A percentile compares a stretch with the other conserved stretches of the same genome.
These are phyloP conservation scores for Aspergillus arachidicola DNA, from an alignment of 2,329 filamentous ascomycete species.

Conservation along the genomic window DNA sequence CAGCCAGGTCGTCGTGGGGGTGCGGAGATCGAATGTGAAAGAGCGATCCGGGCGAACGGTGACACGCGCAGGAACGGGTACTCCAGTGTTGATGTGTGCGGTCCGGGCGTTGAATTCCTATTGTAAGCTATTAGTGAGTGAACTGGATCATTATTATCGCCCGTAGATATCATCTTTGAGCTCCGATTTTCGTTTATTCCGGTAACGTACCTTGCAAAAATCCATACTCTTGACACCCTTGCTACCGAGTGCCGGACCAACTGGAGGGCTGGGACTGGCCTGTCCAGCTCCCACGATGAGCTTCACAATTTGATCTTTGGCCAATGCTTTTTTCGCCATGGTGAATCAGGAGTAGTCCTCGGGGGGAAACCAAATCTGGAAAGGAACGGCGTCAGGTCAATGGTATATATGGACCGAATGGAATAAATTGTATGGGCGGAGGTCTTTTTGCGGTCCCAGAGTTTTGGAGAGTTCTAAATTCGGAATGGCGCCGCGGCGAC, in stretches of 20 bases:
- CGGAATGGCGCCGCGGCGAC: conserved; percentile 14
- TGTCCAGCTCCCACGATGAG: conserved; percentile 96
- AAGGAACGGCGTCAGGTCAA: not conserved
- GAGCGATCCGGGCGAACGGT: conserved; percentile 90
- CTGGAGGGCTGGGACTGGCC: conserved; percentile 90
- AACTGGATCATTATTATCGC: not conserved
- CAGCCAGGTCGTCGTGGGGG: conserved; percentile 89
- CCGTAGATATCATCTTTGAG: not conserved
- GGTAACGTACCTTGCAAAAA: conserved; percentile 82
- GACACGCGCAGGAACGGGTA: conserved; percentile 86
- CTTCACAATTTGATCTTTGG: conserved; percentile 81
- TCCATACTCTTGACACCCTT: conserved; percentile 99
- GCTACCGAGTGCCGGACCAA: conserved; percentile 92
- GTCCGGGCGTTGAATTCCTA: conserved; percentile 98
- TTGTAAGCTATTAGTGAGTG: not conserved
- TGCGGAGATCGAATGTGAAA: conserved; percentile 91
- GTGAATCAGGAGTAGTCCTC: conserved; percentile 14
- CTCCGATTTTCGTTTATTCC: not conserved
- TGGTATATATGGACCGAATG: not conserved
- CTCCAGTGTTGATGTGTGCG: conserved; percentile 77
- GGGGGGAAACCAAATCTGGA: not conserved
- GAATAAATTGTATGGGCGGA: not conserved
- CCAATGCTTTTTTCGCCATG: conserved; percentile 57
- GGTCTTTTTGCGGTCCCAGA: conserved; percentile 17
- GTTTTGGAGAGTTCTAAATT: conserved; percentile 17